Conservation (phyloP, 805 yeast genomes). For the Myxozyma vanderwaltii region DNA sequence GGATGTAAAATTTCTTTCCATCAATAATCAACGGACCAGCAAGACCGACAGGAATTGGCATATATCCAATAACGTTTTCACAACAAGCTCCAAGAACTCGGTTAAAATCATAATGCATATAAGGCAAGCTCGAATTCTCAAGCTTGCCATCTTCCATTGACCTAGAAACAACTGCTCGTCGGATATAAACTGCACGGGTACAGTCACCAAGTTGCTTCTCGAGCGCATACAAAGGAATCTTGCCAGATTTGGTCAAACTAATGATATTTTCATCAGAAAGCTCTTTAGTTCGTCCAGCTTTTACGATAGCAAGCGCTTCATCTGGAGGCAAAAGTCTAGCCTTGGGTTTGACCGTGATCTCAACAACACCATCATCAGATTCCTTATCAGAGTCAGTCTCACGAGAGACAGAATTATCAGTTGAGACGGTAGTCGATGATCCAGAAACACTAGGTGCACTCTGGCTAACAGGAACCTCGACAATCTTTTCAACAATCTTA, state of each 20-base stretch:
- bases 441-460: constrained; percentile 31
- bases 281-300: constrained; percentile 68
- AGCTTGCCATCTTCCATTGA: constrained; percentile 81
- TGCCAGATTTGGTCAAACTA: constrained; percentile 68
- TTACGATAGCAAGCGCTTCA: constrained; percentile 61
- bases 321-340: constrained; percentile 49
- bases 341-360: constrained; percentile 29
- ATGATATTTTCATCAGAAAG: constrained; percentile 75
- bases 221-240: constrained; percentile 87
- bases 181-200: constrained; percentile 88
- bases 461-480: constrained; percentile 42
- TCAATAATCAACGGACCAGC: constrained; percentile 96
- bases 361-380: constrained; percentile 41
- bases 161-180: constrained; percentile 88
- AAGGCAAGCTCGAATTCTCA: constrained; percentile 73
- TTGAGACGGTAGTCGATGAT: constrained; percentile 25
- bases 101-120: constrained; percentile 81
- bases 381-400: constrained; percentile 41
- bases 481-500: constrained; percentile 40
- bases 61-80: constrained; percentile 94
- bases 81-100: constrained; percentile 99
- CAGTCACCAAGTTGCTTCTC: constrained; percentile 89
- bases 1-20: constrained; percentile 84
- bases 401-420: constrained; percentile 18
- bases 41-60: constrained; percentile 96